Percentiles rank a stretch among this genome's conserved stretches.
These are phyloP conservation scores for Neonothopanus nambi DNA, from an alignment of 1,284 basidiomycete genomes.

Conservation along the genomic window DNA sequence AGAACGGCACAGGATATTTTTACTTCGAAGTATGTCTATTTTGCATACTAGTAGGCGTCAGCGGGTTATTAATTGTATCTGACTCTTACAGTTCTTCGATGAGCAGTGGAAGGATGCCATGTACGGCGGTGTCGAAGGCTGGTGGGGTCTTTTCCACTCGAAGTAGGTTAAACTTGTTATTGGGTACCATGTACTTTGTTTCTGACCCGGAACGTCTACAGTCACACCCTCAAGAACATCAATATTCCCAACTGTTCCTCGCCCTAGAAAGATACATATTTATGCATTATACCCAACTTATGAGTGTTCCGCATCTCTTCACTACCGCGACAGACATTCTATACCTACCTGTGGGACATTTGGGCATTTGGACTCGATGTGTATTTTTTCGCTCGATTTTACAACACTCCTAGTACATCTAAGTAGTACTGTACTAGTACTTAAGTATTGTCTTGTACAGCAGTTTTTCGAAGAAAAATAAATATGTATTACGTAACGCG, in stretches of 20 bases:
- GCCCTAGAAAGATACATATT: conserved; percentile 25
- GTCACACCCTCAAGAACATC: conserved; percentile 58
- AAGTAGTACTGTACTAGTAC: too few species aligned
- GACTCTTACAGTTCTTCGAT: conserved; percentile 66
- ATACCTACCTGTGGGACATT: too few species aligned
- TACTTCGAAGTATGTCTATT: conserved; percentile 66
- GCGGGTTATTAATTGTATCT: conserved; percentile 1
- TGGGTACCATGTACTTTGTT: neutral
- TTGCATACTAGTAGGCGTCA: conserved; percentile 1
- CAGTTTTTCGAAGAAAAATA: too few species aligned
- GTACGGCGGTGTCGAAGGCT: conserved; percentile 88
- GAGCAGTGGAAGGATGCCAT: conserved; percentile 79
- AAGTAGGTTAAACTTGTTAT: conserved; percentile 32
- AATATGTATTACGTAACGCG: too few species aligned
- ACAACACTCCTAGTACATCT: too few species aligned
- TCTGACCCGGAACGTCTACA: conserved; percentile 21
- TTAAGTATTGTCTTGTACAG: too few species aligned
- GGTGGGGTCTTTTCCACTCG: conserved; percentile 53
- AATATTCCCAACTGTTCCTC: conserved; percentile 49
- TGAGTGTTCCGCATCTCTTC: too few species aligned
- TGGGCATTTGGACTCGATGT: too few species aligned
- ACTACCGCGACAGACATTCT: too few species aligned
- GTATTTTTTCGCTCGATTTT: too few species aligned
- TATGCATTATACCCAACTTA: too few species aligned
- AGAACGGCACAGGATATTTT: conserved; percentile 82